Base-by-base conservation (phyloP, 192 early-diverging fungal species). In the Rhizophagus clarus region DNA sequence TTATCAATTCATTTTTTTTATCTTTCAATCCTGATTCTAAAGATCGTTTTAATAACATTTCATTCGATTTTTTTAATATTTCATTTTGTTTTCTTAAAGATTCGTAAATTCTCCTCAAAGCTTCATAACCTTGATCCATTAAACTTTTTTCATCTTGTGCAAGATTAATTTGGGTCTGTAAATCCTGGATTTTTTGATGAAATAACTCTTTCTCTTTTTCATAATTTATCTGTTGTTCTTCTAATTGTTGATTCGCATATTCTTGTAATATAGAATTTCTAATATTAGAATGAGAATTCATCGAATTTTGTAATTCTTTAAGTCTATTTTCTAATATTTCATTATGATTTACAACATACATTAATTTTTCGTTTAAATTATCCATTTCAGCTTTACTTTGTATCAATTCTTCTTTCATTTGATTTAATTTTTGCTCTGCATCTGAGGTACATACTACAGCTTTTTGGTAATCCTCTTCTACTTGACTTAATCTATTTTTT, bases 391-490 rank as follows among this genome's bases (percentile, higher is more conserved):
- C 49, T 56, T 81, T 79, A 63, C 62, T n/a, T 20, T 20, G 29
- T 20, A 61, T 74, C 14, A 81, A 64, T 68, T 85, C 84, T 22
- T 81, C 84, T 6, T 79, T 83, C 26, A 85, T 71, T 56, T 60
- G 45, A 63, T 82, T 72, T 26, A 87, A 51, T 28, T 72, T 67
- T 14, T 74, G 69, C 42, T 87, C 86, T 10, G 84, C 61, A 31
- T 72, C 62, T 72, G 84, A 75, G 4, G 74, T 82, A 37, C 80
- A 79, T 6, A 82, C 79, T 14, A 79, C 42, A 0, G 85, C 82
- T 5, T 74, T 80, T 26, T 86, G 85, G 63, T 86, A 83, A 71
- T 88, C 87, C 0, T 77, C 66, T 79, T 86, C 87, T 2, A 88
- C 74, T 62, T 88, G 87, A n/a, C 83, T 80, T 49, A 86, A 82